A percentile compares a stretch with the other conserved stretches of the same genome.
Evolutionary conservation across 306 rosid genomes (phyloP).

Genomic region (Myrica gale): DNA sequence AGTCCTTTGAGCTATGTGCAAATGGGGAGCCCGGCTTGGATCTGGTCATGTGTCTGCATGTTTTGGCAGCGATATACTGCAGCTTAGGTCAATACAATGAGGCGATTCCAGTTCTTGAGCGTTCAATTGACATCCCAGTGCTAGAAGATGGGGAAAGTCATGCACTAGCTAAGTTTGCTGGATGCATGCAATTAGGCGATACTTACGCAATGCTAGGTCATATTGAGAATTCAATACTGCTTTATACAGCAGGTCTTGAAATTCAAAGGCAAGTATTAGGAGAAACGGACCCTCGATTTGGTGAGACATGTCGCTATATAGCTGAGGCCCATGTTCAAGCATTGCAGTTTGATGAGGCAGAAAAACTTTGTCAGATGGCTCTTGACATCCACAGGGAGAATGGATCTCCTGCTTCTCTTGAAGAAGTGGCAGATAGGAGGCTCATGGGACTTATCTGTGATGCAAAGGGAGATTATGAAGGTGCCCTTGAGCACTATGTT

Average conservation of each 20-base stretch:
- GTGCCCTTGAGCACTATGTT: constrained; percentile 81
- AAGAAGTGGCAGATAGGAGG: constrained; percentile 80
- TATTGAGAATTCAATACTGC: constrained; percentile 68
- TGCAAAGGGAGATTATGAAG: constrained; percentile 78
- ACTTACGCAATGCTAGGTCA: constrained; percentile 83
- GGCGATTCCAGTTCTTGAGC: constrained; percentile 78
- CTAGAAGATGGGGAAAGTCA: constrained; percentile 69
- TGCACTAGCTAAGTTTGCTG: constrained; percentile 82
- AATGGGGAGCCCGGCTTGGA: constrained; percentile 57
- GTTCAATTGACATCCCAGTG: constrained; percentile 70
- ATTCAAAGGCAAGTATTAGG: constrained; percentile 79
- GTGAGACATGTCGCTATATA: constrained; percentile 75
- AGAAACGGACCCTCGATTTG: constrained; percentile 61
- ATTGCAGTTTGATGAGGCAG: constrained; percentile 80
- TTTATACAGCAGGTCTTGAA: constrained; percentile 73
- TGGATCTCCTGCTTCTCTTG: constrained; percentile 54
- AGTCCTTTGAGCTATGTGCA: constrained; percentile 61
- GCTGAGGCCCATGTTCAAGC: constrained; percentile 92
- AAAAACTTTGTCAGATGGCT: constrained; percentile 66
- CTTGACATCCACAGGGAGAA: constrained; percentile 68
- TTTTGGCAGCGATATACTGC: constrained; percentile 74
- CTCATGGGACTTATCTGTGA: constrained; percentile 84
- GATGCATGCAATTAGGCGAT: constrained; percentile 89
- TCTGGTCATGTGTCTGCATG: constrained; percentile 82
- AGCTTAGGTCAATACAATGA: constrained; percentile 57